phyloP scores from a whole-genome alignment of 169 alveolate species.

The Plasmodium berghei region DNA sequence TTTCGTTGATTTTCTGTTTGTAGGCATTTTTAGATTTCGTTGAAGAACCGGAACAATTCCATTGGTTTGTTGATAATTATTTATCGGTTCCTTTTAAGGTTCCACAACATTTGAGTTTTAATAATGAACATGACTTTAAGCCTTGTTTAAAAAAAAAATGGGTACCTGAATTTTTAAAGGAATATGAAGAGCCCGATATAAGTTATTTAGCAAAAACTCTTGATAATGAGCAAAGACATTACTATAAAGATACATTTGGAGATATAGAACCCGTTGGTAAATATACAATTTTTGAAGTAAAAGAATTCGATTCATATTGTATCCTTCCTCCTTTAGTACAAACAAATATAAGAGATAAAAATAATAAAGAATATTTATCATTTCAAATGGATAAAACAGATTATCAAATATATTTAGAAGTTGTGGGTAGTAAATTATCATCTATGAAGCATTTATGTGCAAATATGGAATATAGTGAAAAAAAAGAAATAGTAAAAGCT shows the following conservation, averaged over 20 bases:
- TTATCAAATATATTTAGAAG: slow-evolving; percentile 41
- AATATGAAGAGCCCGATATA: slow-evolving; percentile 53
- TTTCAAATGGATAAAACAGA: slow-evolving; percentile 36
- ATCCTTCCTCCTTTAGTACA: slow-evolving; percentile 47
- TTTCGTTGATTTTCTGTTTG: neutral
- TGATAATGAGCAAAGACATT: slow-evolving; percentile 38
- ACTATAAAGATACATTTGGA: neutral
- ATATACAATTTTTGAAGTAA: slow-evolving; percentile 24
- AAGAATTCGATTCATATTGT: slow-evolving; percentile 57
- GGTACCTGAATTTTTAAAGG: slow-evolving; percentile 54
- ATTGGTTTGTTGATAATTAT: slow-evolving; percentile 60
- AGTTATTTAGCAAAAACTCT: slow-evolving; percentile 3
- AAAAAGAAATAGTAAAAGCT: slow-evolving; percentile 3
- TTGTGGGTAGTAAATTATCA: slow-evolving; percentile 20
- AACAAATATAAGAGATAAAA: slow-evolving; percentile 16
- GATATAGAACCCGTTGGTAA: slow-evolving; percentile 36
- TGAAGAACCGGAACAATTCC: slow-evolving; percentile 70
- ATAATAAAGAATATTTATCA: neutral
- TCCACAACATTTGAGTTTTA: slow-evolving; percentile 16
- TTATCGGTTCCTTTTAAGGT: slow-evolving; percentile 48
- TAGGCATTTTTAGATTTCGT: slow-evolving; percentile 65
- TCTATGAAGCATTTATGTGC: slow-evolving; percentile 40
- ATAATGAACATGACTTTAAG: neutral
- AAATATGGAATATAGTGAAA: slow-evolving; percentile 19
- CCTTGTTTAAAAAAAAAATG: slow-evolving; percentile 31